Percentiles rank a stretch among this genome's conserved stretches.
Evolutionary conservation across 2,329 filamentous ascomycete species (phyloP).

Genomic region (Helminthosporium solani): DNA sequence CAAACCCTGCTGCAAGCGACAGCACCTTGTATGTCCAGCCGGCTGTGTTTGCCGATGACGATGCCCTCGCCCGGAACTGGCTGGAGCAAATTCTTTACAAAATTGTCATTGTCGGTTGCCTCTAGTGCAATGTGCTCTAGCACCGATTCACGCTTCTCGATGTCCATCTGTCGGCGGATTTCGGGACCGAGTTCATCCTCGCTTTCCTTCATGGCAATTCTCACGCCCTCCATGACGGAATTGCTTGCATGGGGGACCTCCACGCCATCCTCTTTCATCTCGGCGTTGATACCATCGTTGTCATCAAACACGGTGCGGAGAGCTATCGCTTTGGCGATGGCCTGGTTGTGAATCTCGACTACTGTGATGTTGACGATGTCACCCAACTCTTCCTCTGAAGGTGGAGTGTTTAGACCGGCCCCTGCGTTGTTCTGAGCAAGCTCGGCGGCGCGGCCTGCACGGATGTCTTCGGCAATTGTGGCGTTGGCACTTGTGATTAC

Average conservation of each 20-base stretch:
- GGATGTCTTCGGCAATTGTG: constrained; percentile 75
- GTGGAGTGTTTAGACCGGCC: constrained; percentile 59
- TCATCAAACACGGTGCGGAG: constrained; percentile 94
- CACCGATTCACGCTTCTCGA: constrained; percentile 79
- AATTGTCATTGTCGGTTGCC: constrained; percentile 77
- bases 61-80: constrained; percentile 78
- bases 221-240: constrained; percentile 85
- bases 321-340: constrained; percentile 81
- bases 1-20: constrained; percentile 85
- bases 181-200: constrained; percentile 77
- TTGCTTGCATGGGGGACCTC: constrained; percentile 71
- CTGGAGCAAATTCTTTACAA: constrained; percentile 78
- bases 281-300: constrained; percentile 84
- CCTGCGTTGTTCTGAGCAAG: constrained; percentile 67
- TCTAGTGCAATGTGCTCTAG: constrained; percentile 86
- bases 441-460: constrained; percentile 59
- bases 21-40: constrained; percentile 73
- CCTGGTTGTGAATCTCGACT: constrained; percentile 77
- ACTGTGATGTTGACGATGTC: constrained; percentile 90
- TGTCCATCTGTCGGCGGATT: constrained; percentile 72
- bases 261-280: constrained; percentile 96
- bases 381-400: constrained; percentile 69
- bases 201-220: constrained; percentile 72
- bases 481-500: constrained; percentile 86
- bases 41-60: constrained; percentile 71